These are phyloP conservation scores for Spizellomyces punctatus DNA, from an alignment of 192 early-diverging fungal genomes.

Conservation along the genomic window DNA sequence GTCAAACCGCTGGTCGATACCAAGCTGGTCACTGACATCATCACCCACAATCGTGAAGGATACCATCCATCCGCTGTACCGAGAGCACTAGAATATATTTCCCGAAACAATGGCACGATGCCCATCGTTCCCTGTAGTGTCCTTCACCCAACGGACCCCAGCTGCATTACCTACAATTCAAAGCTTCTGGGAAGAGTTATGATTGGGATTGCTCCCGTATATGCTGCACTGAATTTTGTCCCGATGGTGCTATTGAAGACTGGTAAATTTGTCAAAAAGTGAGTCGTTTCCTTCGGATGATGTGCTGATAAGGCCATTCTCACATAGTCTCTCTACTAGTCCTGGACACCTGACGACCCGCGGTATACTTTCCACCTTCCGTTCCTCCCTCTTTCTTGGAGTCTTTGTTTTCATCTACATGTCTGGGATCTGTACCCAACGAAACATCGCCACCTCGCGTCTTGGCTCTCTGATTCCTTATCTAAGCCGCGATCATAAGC, in stretches of 20 bases:
- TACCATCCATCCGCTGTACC: constrained; percentile 2
- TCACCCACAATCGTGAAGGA: background rate
- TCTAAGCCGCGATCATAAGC: constrained; percentile 54
- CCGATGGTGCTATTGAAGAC: constrained; percentile 68
- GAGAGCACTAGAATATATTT: constrained; percentile 13
- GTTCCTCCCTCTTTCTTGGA: constrained; percentile 66
- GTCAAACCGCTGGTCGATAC: background rate
- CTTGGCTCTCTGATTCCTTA: constrained; percentile 32
- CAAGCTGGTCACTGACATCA: background rate
- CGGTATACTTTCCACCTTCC: constrained; percentile 36
- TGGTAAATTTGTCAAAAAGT: constrained; percentile 60
- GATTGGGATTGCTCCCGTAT: constrained; percentile 57
- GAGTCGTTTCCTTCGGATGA: constrained; percentile 25
- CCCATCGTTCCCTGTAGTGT: constrained; percentile 60
- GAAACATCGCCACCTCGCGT: constrained; percentile 53
- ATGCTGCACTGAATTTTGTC: constrained; percentile 74
- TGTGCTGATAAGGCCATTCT: background rate
- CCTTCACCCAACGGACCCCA: constrained; percentile 36
- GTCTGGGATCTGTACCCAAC: constrained; percentile 67
- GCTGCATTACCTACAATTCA: constrained; percentile 34
- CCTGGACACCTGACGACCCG: background rate
- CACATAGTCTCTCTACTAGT: background rate
- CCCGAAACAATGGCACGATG: constrained; percentile 30
- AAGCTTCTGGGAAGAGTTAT: constrained; percentile 34
- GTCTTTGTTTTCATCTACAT: constrained; percentile 69